A percentile compares a stretch with the other conserved stretches of the same genome.
Evolutionary conservation across 2,329 filamentous ascomycete genomes (phyloP).

Genomic region (Colletotrichum higginsianum): DNA sequence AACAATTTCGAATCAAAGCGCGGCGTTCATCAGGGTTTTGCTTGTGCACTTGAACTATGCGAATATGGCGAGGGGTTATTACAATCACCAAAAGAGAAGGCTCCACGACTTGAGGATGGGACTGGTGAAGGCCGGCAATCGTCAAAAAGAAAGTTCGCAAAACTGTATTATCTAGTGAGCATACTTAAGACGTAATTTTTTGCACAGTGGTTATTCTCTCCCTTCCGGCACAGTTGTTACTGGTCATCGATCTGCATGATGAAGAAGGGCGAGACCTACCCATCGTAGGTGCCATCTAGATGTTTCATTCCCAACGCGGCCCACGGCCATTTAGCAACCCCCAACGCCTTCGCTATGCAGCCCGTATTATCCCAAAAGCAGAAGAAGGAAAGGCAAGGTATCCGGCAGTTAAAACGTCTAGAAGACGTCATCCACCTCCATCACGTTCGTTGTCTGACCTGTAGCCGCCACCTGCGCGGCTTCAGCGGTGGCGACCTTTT

Average conservation of each 20-base stretch:
- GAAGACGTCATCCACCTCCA: slow-evolving; percentile 63
- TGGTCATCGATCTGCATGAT: neutral
- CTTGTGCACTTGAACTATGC: slow-evolving; percentile 37
- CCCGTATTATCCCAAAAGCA: slow-evolving; percentile 12
- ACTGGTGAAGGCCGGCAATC: slow-evolving; percentile 6
- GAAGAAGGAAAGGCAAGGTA: slow-evolving; percentile 10
- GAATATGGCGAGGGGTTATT: slow-evolving; percentile 46
- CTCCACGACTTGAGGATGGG: neutral
- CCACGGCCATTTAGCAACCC: neutral
- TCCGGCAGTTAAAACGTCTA: neutral
- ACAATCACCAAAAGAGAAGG: slow-evolving; percentile 30
- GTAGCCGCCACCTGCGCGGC: slow-evolving; percentile 54
- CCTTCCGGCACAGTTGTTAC: neutral
- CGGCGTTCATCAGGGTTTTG: slow-evolving; percentile 50
- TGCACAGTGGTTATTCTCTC: slow-evolving; percentile 24
- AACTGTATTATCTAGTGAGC: slow-evolving; percentile 42
- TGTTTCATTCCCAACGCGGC: neutral
- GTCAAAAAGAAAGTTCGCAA: slow-evolving; percentile 22
- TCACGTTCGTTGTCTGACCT: slow-evolving; percentile 53
- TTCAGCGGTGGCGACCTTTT: slow-evolving; percentile 53
- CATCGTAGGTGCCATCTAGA: neutral
- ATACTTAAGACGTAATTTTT: slow-evolving; percentile 41
- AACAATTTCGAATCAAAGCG: slow-evolving; percentile 50
- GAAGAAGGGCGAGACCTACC: neutral
- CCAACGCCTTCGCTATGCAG: slow-evolving; percentile 50